phyloP scores from a whole-genome alignment of 1,139 yeast species.

The Blastobotrys arbuscula region DNA sequence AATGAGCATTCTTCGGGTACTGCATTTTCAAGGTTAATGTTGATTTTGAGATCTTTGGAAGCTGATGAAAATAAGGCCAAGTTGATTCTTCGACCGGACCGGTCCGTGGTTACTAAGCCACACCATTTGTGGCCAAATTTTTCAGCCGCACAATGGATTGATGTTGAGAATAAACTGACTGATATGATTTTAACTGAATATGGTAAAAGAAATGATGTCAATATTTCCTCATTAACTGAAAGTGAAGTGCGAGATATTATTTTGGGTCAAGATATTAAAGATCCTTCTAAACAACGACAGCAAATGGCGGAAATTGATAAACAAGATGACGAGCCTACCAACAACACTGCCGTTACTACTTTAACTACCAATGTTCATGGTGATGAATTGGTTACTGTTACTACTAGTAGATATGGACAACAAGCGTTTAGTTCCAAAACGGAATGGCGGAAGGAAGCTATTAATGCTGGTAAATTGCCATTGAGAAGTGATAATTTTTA shows the following conservation, averaged over 20 bases:
- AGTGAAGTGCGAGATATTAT: conserved; percentile 91
- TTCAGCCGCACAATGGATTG: conserved; percentile 85
- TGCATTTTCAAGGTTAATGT: conserved; percentile 82
- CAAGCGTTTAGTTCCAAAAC: conserved; percentile 75
- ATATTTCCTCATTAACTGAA: conserved; percentile 82
- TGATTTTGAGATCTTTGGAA: conserved; percentile 73
- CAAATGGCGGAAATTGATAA: conserved; percentile 76
- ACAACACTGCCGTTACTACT: conserved; percentile 73
- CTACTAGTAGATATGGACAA: conserved; percentile 86
- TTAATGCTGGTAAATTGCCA: conserved; percentile 68
- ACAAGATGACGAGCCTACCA: conserved; percentile 58
- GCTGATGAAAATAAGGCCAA: conserved; percentile 75
- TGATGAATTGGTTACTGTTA: conserved; percentile 89
- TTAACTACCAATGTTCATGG: conserved; percentile 91
- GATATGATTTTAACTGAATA: conserved; percentile 84
- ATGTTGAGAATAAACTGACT: conserved; percentile 78
- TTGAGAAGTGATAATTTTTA: conserved; percentile 65
- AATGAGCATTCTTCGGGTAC: conserved; percentile 60
- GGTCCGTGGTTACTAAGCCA: conserved; percentile 53
- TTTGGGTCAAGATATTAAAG: conserved; percentile 87
- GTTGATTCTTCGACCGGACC: conserved; percentile 69
- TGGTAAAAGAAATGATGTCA: conserved; percentile 78
- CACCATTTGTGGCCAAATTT: conserved; percentile 95
- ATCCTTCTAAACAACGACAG: conserved; percentile 80
- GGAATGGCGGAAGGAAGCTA: conserved; percentile 89